A percentile compares a stretch with the other conserved stretches of the same genome.
These are phyloP conservation scores for Gilbertella persicaria DNA, from an alignment of 371 early-diverging fungal species.

Conservation along the genomic window DNA sequence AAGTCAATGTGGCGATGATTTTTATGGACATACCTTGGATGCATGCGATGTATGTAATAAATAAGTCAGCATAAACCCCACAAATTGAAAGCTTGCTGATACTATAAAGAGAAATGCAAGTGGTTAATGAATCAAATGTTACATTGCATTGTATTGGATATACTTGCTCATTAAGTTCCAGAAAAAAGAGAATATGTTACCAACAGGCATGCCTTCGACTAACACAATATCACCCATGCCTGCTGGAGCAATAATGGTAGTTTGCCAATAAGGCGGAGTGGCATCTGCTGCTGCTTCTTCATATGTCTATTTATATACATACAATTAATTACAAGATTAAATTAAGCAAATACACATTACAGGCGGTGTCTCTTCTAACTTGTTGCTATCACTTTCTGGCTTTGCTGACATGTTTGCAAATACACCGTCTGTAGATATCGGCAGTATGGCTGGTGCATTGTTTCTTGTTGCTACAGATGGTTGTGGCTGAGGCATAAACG, in stretches of 20 bases:
- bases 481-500: not conserved
- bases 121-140: no score
- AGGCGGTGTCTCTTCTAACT: slow-evolving; percentile 40
- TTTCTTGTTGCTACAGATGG: slow-evolving; percentile 12
- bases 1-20: no score
- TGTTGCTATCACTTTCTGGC: slow-evolving; percentile 44
- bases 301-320: slow-evolving; percentile 48
- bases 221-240: slow-evolving; percentile 58
- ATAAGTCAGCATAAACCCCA: slow-evolving; percentile 72
- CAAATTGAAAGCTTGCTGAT: slow-evolving; percentile 72
- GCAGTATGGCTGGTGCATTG: slow-evolving; percentile 26
- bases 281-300: slow-evolving; percentile 64
- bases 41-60: slow-evolving; percentile 68
- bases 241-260: slow-evolving; percentile 59
- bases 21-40: slow-evolving; percentile 59
- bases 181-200: slow-evolving; percentile 55
- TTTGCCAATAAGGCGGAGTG: slow-evolving; percentile 66
- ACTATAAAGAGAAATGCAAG: slow-evolving; percentile 32
- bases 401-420: slow-evolving; percentile 63
- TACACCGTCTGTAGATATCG: slow-evolving; percentile 56
- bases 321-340: not conserved
- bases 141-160: no score
- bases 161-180: slow-evolving; percentile 63
- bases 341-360: slow-evolving; percentile 16
- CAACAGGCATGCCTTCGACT: slow-evolving; percentile 70